Base-by-base conservation (phyloP, 108 stramenopile genomes). In the Parmales sp. region DNA sequence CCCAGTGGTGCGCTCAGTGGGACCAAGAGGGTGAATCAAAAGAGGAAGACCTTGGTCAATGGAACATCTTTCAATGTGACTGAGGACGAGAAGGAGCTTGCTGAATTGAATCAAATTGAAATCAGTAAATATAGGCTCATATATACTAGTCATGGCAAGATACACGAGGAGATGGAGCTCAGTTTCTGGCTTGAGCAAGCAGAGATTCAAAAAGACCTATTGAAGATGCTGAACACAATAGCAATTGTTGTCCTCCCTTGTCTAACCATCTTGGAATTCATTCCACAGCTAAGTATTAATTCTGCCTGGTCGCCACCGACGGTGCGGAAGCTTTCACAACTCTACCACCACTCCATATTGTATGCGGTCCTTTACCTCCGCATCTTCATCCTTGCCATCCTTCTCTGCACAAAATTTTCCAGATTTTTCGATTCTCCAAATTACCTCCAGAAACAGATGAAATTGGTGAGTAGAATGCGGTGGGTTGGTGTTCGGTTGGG, bases 311-410 rank as follows among this genome's bases (percentile, higher is more conserved):
- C 26, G 26, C 29, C 54, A 4, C 54, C 54, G 31, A 11, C 3
- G 8, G 54, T 60, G 3, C 13, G 29, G 31, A 60, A 60, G 31
- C 29, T 60, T 28, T 4, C 31, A 60, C 31, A 60, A 6, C 18
- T 60, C 18, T 1, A 60, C 54, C 31, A 60, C 16, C 31, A 13
- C 29, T 19, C 36, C 26, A 28, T 34, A 11, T 11, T 60, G 8
- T 11, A 34, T 5, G 54, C 31, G 25, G 3, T 16, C 26, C 13
- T 11, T 34, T 3, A 34, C 2, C n/a, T 60, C 31, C 54, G 29
- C 54, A 60, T 60, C 29, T 60, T 60, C 26, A 9, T 60, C 31
- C n/a, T n/a, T n/a, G n/a, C n/a, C n/a, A 34, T 60, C 29, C 54
- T 60, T 4, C 54, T 60, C 54, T 60, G 18, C 16, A 34, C 54